Conservation (phyloP, 2,329 filamentous ascomycete species). For the Penicillium sp. region DNA sequence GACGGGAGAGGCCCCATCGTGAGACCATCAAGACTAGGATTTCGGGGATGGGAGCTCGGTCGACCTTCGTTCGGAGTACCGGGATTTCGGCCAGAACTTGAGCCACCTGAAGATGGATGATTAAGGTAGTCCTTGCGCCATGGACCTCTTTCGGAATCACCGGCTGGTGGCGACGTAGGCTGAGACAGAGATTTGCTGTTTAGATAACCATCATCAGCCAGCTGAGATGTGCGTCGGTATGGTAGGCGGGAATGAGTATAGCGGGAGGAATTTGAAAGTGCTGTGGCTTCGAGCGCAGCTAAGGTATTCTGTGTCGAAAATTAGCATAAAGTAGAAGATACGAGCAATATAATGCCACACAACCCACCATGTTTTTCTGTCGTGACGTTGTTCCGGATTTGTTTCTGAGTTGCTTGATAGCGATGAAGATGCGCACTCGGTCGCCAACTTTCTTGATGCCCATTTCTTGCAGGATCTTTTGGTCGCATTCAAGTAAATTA, state of each 20-base stretch:
- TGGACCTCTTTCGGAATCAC: conserved; percentile 40
- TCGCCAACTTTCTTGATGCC: conserved; percentile 98
- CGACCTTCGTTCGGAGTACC: conserved; percentile 65
- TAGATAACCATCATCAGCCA: conserved; percentile 46
- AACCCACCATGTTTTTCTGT: conserved; percentile 78
- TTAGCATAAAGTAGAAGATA: conserved; percentile 16
- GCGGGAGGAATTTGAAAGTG: conserved; percentile 63
- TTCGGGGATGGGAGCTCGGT: conserved; percentile 70
- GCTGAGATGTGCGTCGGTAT: conserved; percentile 63
- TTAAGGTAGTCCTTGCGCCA: conserved; percentile 57
- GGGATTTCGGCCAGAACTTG: conserved; percentile 55
- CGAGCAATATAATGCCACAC: neutral
- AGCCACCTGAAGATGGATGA: conserved; percentile 55
- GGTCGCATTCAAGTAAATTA: conserved; percentile 94
- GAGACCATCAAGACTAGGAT: conserved; percentile 80
- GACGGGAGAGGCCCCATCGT: conserved; percentile 82
- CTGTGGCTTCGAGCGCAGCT: conserved; percentile 69
- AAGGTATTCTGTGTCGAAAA: conserved; percentile 70
- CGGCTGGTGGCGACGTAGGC: conserved; percentile 67
- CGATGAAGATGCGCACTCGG: conserved; percentile 83
- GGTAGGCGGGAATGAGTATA: conserved; percentile 57
- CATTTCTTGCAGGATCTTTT: conserved; percentile 94
- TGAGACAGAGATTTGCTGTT: conserved; percentile 61
- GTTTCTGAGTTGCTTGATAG: conserved; percentile 78
- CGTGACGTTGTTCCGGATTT: conserved; percentile 74